These are phyloP conservation scores for Xylaria cubensis DNA, from an alignment of 495 filamentous ascomycete genomes.

Conservation along the genomic window DNA sequence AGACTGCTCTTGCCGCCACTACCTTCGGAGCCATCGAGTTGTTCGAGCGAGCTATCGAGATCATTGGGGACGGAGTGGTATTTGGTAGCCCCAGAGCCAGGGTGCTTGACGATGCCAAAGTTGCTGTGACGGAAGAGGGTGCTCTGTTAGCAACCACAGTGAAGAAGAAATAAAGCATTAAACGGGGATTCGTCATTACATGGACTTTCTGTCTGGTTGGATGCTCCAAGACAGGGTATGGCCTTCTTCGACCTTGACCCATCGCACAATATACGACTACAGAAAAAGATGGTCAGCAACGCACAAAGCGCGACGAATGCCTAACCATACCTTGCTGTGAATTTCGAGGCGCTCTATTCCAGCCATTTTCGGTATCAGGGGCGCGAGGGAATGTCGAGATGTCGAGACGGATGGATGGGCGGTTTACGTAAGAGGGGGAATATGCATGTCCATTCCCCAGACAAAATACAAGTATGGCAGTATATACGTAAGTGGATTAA, in stretches of 20 bases:
- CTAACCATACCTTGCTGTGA: conserved; percentile 83
- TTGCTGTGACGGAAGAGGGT: conserved; percentile 60
- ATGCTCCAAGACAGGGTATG: conserved; percentile 98
- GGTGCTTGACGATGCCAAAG: conserved; percentile 97
- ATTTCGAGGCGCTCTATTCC: conserved; percentile 98
- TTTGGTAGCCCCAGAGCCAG: conserved; percentile 68
- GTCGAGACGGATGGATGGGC: conserved; percentile 1
- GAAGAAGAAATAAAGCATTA: background rate
- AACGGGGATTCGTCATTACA: conserved; percentile 53
- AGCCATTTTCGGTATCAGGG: conserved; percentile 63
- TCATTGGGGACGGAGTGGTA: conserved; percentile 39
- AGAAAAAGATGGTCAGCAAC: conserved; percentile 20
- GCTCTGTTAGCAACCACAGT: background rate
- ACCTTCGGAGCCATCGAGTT: conserved; percentile 40
- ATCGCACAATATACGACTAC: conserved; percentile 96
- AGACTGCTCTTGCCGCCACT: conserved; percentile 41
- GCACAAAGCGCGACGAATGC: conserved; percentile 11
- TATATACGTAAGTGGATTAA: background rate
- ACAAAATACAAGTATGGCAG: background rate
- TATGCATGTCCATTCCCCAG: conserved; percentile 14
- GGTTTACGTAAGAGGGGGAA: conserved; percentile 15
- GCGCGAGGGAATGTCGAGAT: background rate
- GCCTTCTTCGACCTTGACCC: conserved; percentile 86
- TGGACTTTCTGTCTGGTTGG: conserved; percentile 95
- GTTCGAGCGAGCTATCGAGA: conserved; percentile 54